phyloP scores from a whole-genome alignment of 1,284 basidiomycete species.

The Termitomyces sp. region DNA sequence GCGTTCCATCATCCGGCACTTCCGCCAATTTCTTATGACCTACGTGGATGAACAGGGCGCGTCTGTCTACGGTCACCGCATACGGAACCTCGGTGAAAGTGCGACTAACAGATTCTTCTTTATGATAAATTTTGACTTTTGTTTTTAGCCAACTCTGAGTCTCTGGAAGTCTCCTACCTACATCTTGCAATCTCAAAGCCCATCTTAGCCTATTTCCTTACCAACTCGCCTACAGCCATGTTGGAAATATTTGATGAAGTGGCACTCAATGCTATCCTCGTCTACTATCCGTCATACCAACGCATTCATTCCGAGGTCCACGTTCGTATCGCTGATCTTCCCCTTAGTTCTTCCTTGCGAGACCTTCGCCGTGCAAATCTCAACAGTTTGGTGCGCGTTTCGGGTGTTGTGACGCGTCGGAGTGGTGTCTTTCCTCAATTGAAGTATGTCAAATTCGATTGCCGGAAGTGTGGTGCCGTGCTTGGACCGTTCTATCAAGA shows the following conservation, averaged over 20 bases:
- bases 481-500: slow-evolving; percentile 99
- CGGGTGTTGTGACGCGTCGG: slow-evolving; percentile 95
- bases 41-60: slow-evolving; percentile 89
- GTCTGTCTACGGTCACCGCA: slow-evolving; percentile 93
- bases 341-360: slow-evolving; percentile 83
- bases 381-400: slow-evolving; percentile 93
- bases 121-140: not conserved
- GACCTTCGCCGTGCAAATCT: slow-evolving; percentile 91
- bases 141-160: slow-evolving; percentile 85
- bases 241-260: slow-evolving; percentile 95
- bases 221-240: slow-evolving; percentile 91
- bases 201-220: slow-evolving; percentile 95
- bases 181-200: slow-evolving; percentile 90
- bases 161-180: slow-evolving; percentile 93
- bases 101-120: slow-evolving; percentile 22
- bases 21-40: slow-evolving; percentile 94
- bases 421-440: slow-evolving; percentile 98
- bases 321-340: slow-evolving; percentile 93
- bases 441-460: slow-evolving; percentile 99
- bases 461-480: slow-evolving; percentile 85
- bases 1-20: slow-evolving; percentile 87
- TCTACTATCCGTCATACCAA: slow-evolving; percentile 95
- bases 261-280: slow-evolving; percentile 88
- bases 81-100: slow-evolving; percentile 94
- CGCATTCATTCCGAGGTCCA: slow-evolving; percentile 98